Conservation (phyloP, 768 basidiomycete species). For the Mycena amicta region DNA sequence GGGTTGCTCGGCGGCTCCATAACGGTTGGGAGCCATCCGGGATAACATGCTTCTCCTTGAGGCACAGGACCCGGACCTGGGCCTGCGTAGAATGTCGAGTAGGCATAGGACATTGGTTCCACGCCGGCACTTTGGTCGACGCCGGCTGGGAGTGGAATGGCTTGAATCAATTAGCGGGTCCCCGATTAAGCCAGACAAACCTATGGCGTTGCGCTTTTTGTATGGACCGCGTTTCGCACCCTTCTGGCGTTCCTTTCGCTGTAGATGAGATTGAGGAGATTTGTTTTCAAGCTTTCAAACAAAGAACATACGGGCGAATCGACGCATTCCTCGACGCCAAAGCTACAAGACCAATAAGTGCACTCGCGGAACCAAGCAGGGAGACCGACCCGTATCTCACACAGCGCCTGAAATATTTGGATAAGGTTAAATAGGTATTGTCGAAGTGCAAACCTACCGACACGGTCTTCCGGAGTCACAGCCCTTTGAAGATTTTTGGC, state of each 20-base stretch:
- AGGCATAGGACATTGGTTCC: not conserved
- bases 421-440: too few species aligned
- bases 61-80: not conserved
- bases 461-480: not conserved
- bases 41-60: not conserved
- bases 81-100: not conserved
- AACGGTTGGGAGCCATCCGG: not conserved
- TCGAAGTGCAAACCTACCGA: too few species aligned
- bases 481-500: slow-evolving; percentile 87
- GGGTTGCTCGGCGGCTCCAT: not conserved
- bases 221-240: slow-evolving; percentile 66
- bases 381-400: slow-evolving; percentile 70
- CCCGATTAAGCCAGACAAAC: slow-evolving; percentile 28
- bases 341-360: not conserved
- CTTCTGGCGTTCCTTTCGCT: slow-evolving; percentile 69
- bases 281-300: slow-evolving; percentile 27
- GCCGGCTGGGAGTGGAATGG: not conserved
- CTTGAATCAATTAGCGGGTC: not conserved
- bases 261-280: slow-evolving; percentile 33
- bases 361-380: not conserved
- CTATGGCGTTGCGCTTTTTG: slow-evolving; percentile 69
- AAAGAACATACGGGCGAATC: slow-evolving; percentile 55
- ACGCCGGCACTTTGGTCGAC: not conserved
- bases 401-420: slow-evolving; percentile 83
- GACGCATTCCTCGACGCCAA: slow-evolving; percentile 78